Evolutionary conservation across 306 rosid species (phyloP).

Genomic region (Cucumis cinereus): DNA sequence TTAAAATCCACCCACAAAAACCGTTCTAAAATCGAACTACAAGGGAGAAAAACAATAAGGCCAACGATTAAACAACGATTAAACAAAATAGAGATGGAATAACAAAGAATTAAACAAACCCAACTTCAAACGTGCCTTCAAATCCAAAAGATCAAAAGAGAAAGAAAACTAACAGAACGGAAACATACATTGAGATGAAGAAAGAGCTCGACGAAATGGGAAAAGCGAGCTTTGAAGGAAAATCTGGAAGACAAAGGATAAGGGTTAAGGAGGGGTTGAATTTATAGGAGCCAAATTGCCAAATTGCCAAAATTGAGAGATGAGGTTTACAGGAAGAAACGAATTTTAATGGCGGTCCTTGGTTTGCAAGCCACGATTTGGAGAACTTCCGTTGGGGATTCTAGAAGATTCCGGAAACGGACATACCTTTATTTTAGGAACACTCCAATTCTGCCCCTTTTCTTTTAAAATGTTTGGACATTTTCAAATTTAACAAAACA

Average conservation of each 20-base stretch:
- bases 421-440: no score
- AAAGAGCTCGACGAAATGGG: neutral
- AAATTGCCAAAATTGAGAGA: neutral
- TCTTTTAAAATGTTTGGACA: no score
- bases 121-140: neutral
- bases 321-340: neutral
- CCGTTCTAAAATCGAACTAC: neutral
- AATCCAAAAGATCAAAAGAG: neutral
- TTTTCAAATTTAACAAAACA: no score
- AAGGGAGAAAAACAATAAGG: neutral
- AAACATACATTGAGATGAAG: neutral
- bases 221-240: neutral
- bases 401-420: neutral
- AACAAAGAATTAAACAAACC: neutral
- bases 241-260: neutral
- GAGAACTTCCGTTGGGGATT: neutral
- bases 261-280: neutral
- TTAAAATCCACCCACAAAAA: neutral
- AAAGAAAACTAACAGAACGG: neutral
- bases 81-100: neutral
- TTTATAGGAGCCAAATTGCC: neutral
- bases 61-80: neutral
- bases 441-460: no score
- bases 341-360: neutral
- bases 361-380: neutral